A percentile compares a stretch with the other conserved stretches of the same genome.
Conservation (phyloP, 2,329 filamentous ascomycete species). For the Samsoniella hepiali region DNA sequence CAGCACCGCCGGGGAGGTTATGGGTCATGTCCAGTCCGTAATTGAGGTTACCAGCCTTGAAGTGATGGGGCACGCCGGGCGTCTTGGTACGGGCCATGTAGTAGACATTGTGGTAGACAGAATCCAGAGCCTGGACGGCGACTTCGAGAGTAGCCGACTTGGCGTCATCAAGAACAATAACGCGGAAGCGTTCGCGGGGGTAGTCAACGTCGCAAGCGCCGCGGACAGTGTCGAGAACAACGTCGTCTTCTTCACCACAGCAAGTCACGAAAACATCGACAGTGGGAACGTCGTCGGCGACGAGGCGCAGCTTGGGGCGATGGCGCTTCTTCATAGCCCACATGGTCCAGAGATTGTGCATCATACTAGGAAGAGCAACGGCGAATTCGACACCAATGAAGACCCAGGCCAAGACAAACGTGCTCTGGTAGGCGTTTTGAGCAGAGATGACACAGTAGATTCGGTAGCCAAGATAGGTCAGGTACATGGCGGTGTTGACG, state of each 20-base stretch:
- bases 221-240: slow-evolving; percentile 56
- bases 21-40: slow-evolving; percentile 52
- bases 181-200: slow-evolving; percentile 48
- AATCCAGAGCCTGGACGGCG: slow-evolving; percentile 36
- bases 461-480: slow-evolving; percentile 48
- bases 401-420: slow-evolving; percentile 52
- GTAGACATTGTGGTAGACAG: slow-evolving; percentile 46
- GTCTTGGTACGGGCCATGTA: slow-evolving; percentile 52
- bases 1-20: slow-evolving; percentile 51
- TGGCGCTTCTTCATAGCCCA: slow-evolving; percentile 52
- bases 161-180: slow-evolving; percentile 56
- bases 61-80: slow-evolving; percentile 50
- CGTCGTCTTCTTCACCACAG: slow-evolving; percentile 54
- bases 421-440: slow-evolving; percentile 38
- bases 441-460: slow-evolving; percentile 52
- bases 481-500: slow-evolving; percentile 41
- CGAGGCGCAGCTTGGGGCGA: slow-evolving; percentile 51
- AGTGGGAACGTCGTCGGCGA: slow-evolving; percentile 46
- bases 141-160: slow-evolving; percentile 42
- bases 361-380: slow-evolving; percentile 51
- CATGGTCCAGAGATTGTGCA: slow-evolving; percentile 58
- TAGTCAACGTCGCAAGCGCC: slow-evolving; percentile 55
- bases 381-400: slow-evolving; percentile 54
- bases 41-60: slow-evolving; percentile 64
- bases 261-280: slow-evolving; percentile 57